Evolutionary conservation across 2,329 filamentous ascomycete species (phyloP).

Genomic region (Apiospora saccharicola): DNA sequence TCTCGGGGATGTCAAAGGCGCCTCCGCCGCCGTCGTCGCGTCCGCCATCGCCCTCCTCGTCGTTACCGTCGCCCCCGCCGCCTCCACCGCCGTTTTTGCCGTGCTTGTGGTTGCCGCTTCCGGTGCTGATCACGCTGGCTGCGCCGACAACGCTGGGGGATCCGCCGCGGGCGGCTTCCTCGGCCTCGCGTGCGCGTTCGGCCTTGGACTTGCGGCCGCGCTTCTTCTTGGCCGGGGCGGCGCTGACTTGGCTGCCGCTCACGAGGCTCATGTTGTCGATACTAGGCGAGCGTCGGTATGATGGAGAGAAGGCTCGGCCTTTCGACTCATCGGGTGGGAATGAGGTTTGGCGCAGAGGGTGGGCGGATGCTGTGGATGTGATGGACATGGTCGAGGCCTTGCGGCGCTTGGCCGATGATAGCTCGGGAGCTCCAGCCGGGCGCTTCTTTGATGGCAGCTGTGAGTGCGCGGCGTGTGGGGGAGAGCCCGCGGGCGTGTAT

Average conservation of each 20-base stretch:
- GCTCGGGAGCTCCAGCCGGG: conserved; percentile 62
- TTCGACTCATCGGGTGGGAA: conserved; percentile 71
- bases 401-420: conserved; percentile 68
- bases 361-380: conserved; percentile 59
- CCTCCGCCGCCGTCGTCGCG: conserved; percentile 60
- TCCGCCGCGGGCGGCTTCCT: conserved; percentile 46
- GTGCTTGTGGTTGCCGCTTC: conserved; percentile 49
- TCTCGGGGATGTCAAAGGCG: conserved; percentile 63
- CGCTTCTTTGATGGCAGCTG: conserved; percentile 69
- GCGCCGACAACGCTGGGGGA: conserved; percentile 50
- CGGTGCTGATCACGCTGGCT: conserved; percentile 52
- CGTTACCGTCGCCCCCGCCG: conserved; percentile 60
- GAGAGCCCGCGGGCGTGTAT: conserved; percentile 61
- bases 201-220: conserved; percentile 68
- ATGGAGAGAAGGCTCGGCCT: conserved; percentile 54
- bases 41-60: conserved; percentile 65
- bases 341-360: conserved; percentile 81
- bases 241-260: conserved; percentile 66
- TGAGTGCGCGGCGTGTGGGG: conserved; percentile 59
- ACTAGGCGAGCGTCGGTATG: conserved; percentile 69
- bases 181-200: conserved; percentile 57
- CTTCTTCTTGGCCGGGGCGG: conserved; percentile 61
- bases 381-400: conserved; percentile 72
- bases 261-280: conserved; percentile 67
- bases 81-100: conserved; percentile 53